Base-by-base conservation (phyloP, 2,329 filamentous ascomycete genomes). In the Penicillium sp. region DNA sequence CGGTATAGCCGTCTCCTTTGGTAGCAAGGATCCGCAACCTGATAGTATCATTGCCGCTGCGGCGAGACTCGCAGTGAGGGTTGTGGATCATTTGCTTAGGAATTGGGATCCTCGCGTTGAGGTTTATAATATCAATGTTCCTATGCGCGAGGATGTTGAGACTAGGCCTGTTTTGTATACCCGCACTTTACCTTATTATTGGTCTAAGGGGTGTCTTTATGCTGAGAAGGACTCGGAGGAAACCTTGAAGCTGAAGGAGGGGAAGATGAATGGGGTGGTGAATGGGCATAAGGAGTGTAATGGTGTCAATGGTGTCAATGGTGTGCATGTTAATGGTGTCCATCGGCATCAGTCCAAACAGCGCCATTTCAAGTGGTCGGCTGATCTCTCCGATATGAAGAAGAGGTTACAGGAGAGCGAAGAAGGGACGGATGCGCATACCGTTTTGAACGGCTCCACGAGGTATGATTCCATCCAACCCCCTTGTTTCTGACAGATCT, bases 331-430 rank as follows among this genome's bases (percentile, higher is more conserved):
- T 15, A n/a, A 79, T 29, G 59, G 49, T 18, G n/a, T 78, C 27
- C n/a, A n/a, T n/a, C n/a, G n/a, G n/a, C n/a, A n/a, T n/a, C n/a
- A n/a, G n/a, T 84, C 88, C 67, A 81, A 76, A 54, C 86, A 93
- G 71, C 88, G 88, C 67, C 87, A 93, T 72, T 97, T 96, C 79
- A 91, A 91, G 73, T 97, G 92, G 92, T 84, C 88, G 40, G 91
- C 92, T 9, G 83, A 84, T 58, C 90, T 96, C 68, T 82, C 84
- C 23, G 91, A 95, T 71, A 90, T 97, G 23, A 90, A 91, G 71
- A 84, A 89, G 72, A 90, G 86, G 56, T 88, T 96, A 20, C 85
- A 90, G 61, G 82, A 86, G 55, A 84, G 87, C 36, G 79, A 81
- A 46, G 88, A 89, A 7, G 91, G 90, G 1, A 94, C 90, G 57